Percentiles rank a stretch among this genome's conserved stretches.
phyloP scores from a whole-genome alignment of 768 basidiomycete genomes.

The Lentinula sp. region DNA sequence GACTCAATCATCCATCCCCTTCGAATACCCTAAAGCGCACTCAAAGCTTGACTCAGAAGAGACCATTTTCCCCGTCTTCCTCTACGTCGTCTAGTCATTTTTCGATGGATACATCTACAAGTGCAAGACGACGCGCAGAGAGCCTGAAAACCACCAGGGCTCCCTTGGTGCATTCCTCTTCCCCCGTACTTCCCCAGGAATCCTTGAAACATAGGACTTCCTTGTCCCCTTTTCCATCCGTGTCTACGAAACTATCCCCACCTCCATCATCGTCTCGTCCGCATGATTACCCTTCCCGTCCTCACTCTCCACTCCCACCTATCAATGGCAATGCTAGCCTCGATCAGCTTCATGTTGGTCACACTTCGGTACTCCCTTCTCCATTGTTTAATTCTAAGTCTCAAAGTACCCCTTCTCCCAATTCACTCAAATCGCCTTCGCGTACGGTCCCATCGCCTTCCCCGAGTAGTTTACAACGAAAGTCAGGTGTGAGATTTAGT shows the following conservation, averaged over 20 bases:
- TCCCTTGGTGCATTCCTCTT: not conserved
- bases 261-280: constrained; percentile 5
- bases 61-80: constrained; percentile 12
- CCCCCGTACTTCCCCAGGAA: constrained; percentile 5
- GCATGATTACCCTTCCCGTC: constrained; percentile 15
- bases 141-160: constrained; percentile 10
- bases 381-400: not conserved
- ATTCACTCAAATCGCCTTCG: not conserved
- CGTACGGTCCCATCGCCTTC: not conserved
- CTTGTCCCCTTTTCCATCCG: not conserved
- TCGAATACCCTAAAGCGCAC: not conserved
- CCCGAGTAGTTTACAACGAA: not conserved
- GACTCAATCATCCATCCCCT: not conserved
- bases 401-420: not conserved
- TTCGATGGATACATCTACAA: constrained; percentile 1
- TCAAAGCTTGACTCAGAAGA: constrained; percentile 6
- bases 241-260: not conserved
- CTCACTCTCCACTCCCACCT: constrained; percentile 12
- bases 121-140: constrained; percentile 14
- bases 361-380: not conserved
- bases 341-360: not conserved
- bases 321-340: not conserved
- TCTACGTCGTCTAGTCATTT: constrained; percentile 10
- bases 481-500: constrained; percentile 17
- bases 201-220: not conserved